These are phyloP conservation scores for Cladobotryum protrusum DNA, from an alignment of 2,329 filamentous ascomycete genomes.

Conservation along the genomic window DNA sequence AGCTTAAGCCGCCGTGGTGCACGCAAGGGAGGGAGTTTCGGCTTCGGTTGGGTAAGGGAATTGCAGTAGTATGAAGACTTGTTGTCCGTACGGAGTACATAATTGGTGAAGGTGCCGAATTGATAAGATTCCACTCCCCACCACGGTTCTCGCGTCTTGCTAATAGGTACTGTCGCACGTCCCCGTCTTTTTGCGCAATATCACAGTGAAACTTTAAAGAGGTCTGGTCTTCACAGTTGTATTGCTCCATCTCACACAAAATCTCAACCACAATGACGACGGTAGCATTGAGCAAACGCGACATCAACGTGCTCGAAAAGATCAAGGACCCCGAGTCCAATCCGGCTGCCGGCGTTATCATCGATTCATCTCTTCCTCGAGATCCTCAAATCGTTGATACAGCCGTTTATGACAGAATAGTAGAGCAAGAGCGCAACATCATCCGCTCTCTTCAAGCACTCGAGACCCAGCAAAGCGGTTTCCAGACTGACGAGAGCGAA, in stretches of 20 bases:
- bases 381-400: constrained; percentile 52
- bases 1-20: not conserved
- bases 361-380: constrained; percentile 49
- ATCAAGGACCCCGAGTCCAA: constrained; percentile 62
- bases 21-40: not conserved
- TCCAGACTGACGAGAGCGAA: constrained; percentile 29
- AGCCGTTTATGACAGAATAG: constrained; percentile 44
- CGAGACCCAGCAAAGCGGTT: constrained; percentile 46
- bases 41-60: not conserved
- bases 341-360: constrained; percentile 45
- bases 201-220: too few species aligned
- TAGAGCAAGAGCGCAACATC: constrained; percentile 46
- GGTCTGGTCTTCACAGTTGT: too few species aligned
- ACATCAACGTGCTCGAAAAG: constrained; percentile 58
- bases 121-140: too few species aligned
- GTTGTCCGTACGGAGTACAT: too few species aligned
- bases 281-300: constrained; percentile 47
- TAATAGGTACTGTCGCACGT: too few species aligned
- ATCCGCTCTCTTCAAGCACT: constrained; percentile 48
- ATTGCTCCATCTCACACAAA: too few species aligned
- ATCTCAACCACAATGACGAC: constrained; percentile 37
- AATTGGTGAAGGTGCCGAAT: too few species aligned
- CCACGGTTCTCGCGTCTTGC: too few species aligned
- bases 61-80: too few species aligned
- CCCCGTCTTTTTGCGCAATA: too few species aligned